These are phyloP conservation scores for Hypoxylon crocopeplum DNA, from an alignment of 495 filamentous ascomycete species.

Conservation along the genomic window DNA sequence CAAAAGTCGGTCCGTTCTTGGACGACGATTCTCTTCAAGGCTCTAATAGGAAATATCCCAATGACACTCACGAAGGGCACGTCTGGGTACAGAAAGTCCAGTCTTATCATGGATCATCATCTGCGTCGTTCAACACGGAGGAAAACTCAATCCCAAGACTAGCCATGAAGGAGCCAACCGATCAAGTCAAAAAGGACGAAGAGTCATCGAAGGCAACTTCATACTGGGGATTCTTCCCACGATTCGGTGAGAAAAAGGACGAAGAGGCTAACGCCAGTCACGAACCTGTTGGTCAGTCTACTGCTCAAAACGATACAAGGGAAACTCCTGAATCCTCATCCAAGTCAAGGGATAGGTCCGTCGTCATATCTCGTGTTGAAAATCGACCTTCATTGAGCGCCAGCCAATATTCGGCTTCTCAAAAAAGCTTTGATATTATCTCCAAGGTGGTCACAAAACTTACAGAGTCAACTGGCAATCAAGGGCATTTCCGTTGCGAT, in stretches of 20 bases:
- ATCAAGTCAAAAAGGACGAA: neutral
- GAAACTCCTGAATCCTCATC: neutral
- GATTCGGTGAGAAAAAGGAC: slow-evolving; percentile 8
- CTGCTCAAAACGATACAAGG: neutral
- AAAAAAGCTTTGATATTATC: slow-evolving; percentile 16
- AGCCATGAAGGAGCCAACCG: neutral
- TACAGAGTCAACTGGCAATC: slow-evolving; percentile 14
- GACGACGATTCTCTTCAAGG: slow-evolving; percentile 7
- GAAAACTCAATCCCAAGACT: slow-evolving; percentile 5
- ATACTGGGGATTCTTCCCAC: slow-evolving; percentile 37
- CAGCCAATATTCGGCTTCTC: slow-evolving; percentile 26
- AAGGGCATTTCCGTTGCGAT: slow-evolving; percentile 19
- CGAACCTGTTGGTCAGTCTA: neutral
- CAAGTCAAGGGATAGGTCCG: slow-evolving; percentile 1
- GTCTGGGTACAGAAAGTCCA: slow-evolving; percentile 24
- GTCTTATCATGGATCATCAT: slow-evolving; percentile 16
- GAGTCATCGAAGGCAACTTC: slow-evolving; percentile 14
- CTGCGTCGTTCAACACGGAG: slow-evolving; percentile 1
- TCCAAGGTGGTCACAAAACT: slow-evolving; percentile 1
- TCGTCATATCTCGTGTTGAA: slow-evolving; percentile 4
- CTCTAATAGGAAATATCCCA: neutral
- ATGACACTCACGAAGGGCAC: slow-evolving; percentile 28
- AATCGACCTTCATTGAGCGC: slow-evolving; percentile 17
- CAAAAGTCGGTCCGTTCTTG: slow-evolving; percentile 10
- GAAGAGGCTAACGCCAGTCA: neutral